Evolutionary conservation across 1,284 basidiomycete species (phyloP).

Genomic region (Sutorius eximius): DNA sequence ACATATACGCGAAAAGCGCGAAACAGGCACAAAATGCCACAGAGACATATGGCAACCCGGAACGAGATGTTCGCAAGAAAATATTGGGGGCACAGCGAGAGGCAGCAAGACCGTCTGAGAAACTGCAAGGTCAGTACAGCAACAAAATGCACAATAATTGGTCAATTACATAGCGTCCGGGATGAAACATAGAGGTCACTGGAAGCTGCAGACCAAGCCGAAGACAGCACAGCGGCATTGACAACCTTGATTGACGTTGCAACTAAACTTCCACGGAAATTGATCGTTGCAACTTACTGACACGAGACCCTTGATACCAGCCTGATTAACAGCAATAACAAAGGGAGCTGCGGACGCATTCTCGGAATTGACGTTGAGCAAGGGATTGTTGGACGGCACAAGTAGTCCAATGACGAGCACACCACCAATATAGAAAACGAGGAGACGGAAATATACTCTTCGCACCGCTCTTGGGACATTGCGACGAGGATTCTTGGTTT

Average conservation of each 20-base stretch:
- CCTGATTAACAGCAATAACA: constrained; percentile 47
- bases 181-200: constrained; percentile 19
- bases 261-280: not conserved
- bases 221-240: constrained; percentile 46
- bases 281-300: constrained; percentile 31
- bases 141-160: not conserved
- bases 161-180: constrained; percentile 11
- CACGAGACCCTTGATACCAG: constrained; percentile 50
- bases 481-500: constrained; percentile 33
- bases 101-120: constrained; percentile 53
- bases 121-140: not conserved
- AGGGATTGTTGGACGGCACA: constrained; percentile 44
- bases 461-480: constrained; percentile 43
- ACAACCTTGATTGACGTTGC: constrained; percentile 55
- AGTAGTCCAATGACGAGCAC: constrained; percentile 50
- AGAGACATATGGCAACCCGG: constrained; percentile 58
- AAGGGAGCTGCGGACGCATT: constrained; percentile 46
- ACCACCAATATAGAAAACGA: constrained; percentile 47
- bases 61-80: constrained; percentile 50
- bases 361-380: constrained; percentile 36
- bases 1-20: constrained; percentile 50
- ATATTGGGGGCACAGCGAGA: constrained; percentile 58
- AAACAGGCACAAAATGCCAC: constrained; percentile 52
- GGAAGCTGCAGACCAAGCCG: constrained; percentile 52
- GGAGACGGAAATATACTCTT: constrained; percentile 52